Evolutionary conservation across 2,329 filamentous ascomycete species (phyloP), one percentile per base, ranked within the genome.

Genomic region (Aureobasidium mangrovei): DNA sequence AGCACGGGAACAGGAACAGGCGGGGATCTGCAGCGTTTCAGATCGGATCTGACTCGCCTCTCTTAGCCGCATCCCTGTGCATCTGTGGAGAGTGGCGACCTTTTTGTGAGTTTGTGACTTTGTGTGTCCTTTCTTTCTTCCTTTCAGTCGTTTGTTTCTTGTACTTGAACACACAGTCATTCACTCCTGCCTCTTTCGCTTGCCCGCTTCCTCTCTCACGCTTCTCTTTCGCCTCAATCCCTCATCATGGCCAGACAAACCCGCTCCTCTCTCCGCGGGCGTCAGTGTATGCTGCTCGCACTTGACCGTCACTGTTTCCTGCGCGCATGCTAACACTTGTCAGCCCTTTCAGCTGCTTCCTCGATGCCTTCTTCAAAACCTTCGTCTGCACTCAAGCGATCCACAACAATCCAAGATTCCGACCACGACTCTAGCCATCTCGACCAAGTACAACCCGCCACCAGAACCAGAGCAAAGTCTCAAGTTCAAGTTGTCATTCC

Each of bases 401-500:
- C 42, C 7, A 40, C 42, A 46, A 54, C 29, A 9, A 39, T 54
- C 38, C 43, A 28, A 12, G 53, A 48, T 35, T 47, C 38, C 9
- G 53, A 47, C 31, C 44, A 41, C 26, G 53, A 38, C n/a, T 7
- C n/a, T 26, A 53, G 39, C 29, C 41, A 54, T 28, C 43, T 32
- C 28, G 53, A 54, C 7, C 41, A 48, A 29, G 12, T 18, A 3
- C 7, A 27, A 9, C 27, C 18, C 24, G 42, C 35, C 29, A 29
- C 36, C 35, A 47, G 31, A 12, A 5, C 47, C 38, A 46, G 36
- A 42, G 24, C 36, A 28, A 42, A 43, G 12, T 31, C 36, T n/a
- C 24, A 54, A 48, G 53, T 54, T n/a, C 43, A 48, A 36, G 53
- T 54, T 31, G 43, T 54, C 28, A 54, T 54, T 35, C 44, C 53